A percentile compares a stretch with the other conserved stretches of the same genome.
These are phyloP conservation scores for Fusarium annulatum DNA, from an alignment of 2,329 filamentous ascomycete species.

Conservation along the genomic window DNA sequence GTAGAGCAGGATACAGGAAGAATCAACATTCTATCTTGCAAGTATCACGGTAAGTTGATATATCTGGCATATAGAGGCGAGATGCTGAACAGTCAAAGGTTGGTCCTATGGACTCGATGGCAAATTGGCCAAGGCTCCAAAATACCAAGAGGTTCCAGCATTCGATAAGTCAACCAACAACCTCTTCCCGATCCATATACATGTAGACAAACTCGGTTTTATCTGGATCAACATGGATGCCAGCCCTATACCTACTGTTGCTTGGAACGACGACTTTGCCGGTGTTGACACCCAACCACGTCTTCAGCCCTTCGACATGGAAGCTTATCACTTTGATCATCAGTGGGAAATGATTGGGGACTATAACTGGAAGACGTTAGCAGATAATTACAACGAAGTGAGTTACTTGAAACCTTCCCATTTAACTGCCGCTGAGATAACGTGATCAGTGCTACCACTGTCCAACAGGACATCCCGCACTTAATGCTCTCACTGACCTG, in stretches of 20 bases:
- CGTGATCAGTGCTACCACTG: slow-evolving; percentile 67
- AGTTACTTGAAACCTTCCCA: fast-evolving
- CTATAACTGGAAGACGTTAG: slow-evolving; percentile 69
- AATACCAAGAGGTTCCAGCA: not conserved
- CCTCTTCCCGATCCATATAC: not conserved
- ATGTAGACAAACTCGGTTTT: not conserved
- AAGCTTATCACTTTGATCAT: slow-evolving; percentile 66
- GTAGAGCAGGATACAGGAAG: not conserved
- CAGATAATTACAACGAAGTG: slow-evolving; percentile 69
- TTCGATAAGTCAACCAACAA: not conserved
- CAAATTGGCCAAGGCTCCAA: not conserved
- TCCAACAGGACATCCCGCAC: slow-evolving; percentile 67
- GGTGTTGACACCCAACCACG: slow-evolving; percentile 57
- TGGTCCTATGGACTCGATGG: not conserved
- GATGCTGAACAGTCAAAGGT: fast-evolving
- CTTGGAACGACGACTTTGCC: slow-evolving; percentile 63
- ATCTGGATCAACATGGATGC: not conserved
- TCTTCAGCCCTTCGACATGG: slow-evolving; percentile 56
- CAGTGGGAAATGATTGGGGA: slow-evolving; percentile 64
- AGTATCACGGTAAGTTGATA: not conserved
- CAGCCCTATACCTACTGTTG: slow-evolving; percentile 40
- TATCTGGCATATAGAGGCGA: no score
- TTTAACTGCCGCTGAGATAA: not conserved
- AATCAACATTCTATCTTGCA: not conserved
- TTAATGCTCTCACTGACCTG: slow-evolving; percentile 54